phyloP scores from a whole-genome alignment of 1,284 basidiomycete genomes.

The Ceratobasidium sp. region DNA sequence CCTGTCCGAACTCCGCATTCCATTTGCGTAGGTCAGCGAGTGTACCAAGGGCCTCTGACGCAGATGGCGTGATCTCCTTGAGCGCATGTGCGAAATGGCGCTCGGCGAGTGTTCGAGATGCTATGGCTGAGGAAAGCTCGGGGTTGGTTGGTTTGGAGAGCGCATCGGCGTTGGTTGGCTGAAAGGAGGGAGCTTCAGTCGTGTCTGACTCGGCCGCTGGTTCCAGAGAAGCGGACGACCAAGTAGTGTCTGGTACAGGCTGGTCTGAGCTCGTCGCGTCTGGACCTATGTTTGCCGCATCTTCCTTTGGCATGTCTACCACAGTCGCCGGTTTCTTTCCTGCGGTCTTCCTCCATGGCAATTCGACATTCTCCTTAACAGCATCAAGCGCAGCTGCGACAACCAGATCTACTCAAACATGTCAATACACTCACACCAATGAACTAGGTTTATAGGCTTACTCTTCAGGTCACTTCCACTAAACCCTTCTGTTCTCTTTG shows the following conservation, averaged over 20 bases:
- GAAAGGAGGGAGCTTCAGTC: constrained; percentile 40
- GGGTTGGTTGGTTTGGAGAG: constrained; percentile 13
- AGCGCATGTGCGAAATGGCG: constrained; percentile 83
- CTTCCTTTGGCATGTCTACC: background rate
- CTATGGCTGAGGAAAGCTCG: constrained; percentile 36
- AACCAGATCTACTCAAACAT: constrained; percentile 71
- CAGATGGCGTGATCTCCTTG: constrained; percentile 85
- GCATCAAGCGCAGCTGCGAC: constrained; percentile 88
- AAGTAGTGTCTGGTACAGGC: background rate
- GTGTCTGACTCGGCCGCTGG: background rate
- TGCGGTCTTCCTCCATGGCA: constrained; percentile 67
- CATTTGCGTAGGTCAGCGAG: constrained; percentile 85
- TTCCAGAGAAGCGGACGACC: background rate
- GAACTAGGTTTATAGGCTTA: constrained; percentile 54
- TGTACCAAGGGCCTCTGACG: constrained; percentile 79
- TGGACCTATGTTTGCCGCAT: background rate
- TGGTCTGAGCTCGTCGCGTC: constrained; percentile 5
- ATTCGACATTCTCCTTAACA: constrained; percentile 79
- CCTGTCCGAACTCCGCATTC: constrained; percentile 90
- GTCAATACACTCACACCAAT: constrained; percentile 37
- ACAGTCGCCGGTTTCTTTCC: background rate
- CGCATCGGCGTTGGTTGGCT: background rate
- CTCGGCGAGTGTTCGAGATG: constrained; percentile 57
- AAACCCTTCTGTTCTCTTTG: constrained; percentile 81
- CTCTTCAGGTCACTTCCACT: constrained; percentile 93